Conservation (phyloP, 495 filamentous ascomycete genomes). For the Trichocladium uniseriatum region DNA sequence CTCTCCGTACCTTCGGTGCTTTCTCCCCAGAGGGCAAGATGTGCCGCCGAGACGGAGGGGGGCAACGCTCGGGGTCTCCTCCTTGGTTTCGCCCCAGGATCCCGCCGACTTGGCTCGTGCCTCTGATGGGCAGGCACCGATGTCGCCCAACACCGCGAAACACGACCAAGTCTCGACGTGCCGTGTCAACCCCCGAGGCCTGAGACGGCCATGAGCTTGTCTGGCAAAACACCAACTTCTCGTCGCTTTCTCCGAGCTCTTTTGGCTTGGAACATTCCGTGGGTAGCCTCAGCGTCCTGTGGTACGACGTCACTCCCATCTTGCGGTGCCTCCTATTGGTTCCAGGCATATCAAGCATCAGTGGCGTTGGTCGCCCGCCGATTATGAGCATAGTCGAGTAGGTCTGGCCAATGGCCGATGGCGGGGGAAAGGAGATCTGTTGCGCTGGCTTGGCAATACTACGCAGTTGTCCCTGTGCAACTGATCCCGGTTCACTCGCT, state of each 20-base stretch:
- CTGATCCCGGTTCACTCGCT: neutral
- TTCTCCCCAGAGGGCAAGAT: constrained; percentile 12
- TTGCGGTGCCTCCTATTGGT: neutral
- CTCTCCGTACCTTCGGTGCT: constrained; percentile 1
- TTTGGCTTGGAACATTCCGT: too few relatives aligned
- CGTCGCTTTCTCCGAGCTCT: too few relatives aligned
- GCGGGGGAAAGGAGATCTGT: constrained; percentile 14
- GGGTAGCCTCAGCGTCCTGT: too few relatives aligned
- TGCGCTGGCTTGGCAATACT: constrained; percentile 6
- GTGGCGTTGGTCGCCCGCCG: constrained; percentile 1
- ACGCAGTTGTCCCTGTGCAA: neutral
- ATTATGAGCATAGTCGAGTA: too few relatives aligned
- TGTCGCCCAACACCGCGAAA: too few relatives aligned
- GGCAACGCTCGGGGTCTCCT: too few relatives aligned
- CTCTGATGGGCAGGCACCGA: neutral
- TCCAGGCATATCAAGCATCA: neutral
- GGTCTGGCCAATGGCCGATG: constrained; percentile 1
- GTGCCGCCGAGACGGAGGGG: constrained; percentile 2
- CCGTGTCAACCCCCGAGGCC: too few relatives aligned
- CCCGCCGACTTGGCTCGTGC: constrained; percentile 21
- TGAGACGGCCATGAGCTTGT: too few relatives aligned
- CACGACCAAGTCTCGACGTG: too few relatives aligned
- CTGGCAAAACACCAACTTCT: too few relatives aligned
- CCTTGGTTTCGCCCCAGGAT: constrained; percentile 5
- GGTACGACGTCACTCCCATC: neutral